Evolutionary conservation across 2,329 filamentous ascomycete genomes (phyloP).

Genomic region (Fusarium buxicola): DNA sequence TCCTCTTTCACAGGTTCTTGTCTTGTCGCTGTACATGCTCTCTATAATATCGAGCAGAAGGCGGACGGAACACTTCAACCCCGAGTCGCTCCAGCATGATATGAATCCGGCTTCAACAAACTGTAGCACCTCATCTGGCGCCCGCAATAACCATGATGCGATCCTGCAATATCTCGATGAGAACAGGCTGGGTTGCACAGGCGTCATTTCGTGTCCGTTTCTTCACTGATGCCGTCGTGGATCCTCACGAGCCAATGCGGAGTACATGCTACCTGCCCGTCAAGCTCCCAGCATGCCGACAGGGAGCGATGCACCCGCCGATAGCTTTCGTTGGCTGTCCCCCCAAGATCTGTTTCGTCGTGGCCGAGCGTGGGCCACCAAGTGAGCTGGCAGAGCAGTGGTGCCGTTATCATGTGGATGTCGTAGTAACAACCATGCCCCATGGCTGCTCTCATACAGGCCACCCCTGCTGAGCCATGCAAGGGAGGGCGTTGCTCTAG

Average conservation of each 20-base stretch:
- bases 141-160: constrained; percentile 37
- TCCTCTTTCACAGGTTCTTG: constrained; percentile 33
- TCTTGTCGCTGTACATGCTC: background rate
- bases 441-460: constrained; percentile 23
- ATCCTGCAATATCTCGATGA: constrained; percentile 45
- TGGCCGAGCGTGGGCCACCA: constrained; percentile 36
- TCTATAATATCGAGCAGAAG: background rate
- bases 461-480: constrained; percentile 38
- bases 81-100: constrained; percentile 5
- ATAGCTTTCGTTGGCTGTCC: constrained; percentile 41
- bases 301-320: constrained; percentile 39
- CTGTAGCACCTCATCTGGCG: constrained; percentile 25
- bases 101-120: constrained; percentile 17
- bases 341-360: constrained; percentile 44
- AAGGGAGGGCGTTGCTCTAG: constrained; percentile 42
- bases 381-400: constrained; percentile 46
- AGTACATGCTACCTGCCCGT: constrained; percentile 40
- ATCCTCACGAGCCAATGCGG: constrained; percentile 41
- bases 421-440: constrained; percentile 7
- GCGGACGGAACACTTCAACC: background rate
- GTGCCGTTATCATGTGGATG: constrained; percentile 39
- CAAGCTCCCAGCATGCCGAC: constrained; percentile 37
- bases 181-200: constrained; percentile 38
- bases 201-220: constrained; percentile 24
- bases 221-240: constrained; percentile 38